Base-by-base conservation (phyloP, 495 filamentous ascomycete species). In the Penicillium tannophilum region DNA sequence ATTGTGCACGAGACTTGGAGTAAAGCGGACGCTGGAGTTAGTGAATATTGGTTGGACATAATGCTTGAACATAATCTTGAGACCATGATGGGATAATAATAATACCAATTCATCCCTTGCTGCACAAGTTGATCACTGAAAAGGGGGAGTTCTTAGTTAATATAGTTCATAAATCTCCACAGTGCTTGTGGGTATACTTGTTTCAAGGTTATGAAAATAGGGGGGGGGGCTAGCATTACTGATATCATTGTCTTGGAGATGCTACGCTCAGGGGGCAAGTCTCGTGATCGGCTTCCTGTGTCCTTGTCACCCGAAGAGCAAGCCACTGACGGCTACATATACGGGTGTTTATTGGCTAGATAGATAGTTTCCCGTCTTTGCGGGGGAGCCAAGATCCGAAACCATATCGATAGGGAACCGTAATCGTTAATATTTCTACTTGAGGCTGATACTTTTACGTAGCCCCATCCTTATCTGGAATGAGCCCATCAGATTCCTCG, bases 51-150 rank as follows among this genome's bases (percentile, higher is more conserved):
- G 66, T 20, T 68, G 43, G 66, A 68, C 58, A 52, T 63, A 42
- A 68, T 68, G 66, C 43, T 68, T 49, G 66, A 68, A 36, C 47
- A 51, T 16, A 63, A 63, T 31, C 61, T 68, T 44, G 66, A 66
- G 53, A 68, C 66, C 10, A 68, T 68, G 10, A 66, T 68, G 66
- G 65, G 65, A 36, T 68, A 51, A 56, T 52, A 45, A 52, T 45
- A 41, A 43, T 36, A 44, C 51, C 31, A 50, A 43, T 17, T 23
- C 17, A 46, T 46, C 6, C 28, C 28, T 28, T 28, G 6, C 28
- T 28, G 28, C 28, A 28, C 28, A 23, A 23, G 20, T 23, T 36
- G 33, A 12, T 14, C 33, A 36, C 33, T 12, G 33, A 35, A 36
- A 24, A 9, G 28, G 33, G n/a, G 20, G 28, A 43, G 14, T 26